Evolutionary conservation across 2,329 filamentous ascomycete genomes (phyloP).

Genomic region (Ophiostoma ips): DNA sequence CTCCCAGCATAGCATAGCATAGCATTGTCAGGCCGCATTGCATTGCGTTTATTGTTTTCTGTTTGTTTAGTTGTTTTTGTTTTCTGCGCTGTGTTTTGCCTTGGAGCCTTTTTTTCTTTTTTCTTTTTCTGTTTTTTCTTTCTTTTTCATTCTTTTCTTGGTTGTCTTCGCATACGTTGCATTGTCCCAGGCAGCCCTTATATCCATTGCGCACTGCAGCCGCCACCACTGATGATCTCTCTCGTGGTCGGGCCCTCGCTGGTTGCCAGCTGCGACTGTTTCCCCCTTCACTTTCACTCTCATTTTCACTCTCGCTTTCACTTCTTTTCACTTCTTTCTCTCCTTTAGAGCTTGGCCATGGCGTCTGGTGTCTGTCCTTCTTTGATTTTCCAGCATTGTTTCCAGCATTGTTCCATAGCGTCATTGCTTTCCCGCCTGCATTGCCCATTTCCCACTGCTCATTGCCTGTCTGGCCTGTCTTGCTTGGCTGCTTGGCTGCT

Average conservation of each 20-base stretch:
- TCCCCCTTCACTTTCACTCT: background rate
- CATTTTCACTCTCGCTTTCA: background rate
- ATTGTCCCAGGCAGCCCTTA: background rate
- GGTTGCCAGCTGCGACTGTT: background rate
- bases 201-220: background rate
- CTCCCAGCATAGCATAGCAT: background rate
- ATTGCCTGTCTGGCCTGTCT: too few species aligned
- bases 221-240: background rate
- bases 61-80: background rate
- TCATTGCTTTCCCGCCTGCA: too few species aligned
- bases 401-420: background rate
- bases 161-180: background rate
- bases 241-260: too few species aligned
- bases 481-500: too few species aligned
- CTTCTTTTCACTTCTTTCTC: background rate
- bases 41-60: slow-evolving; percentile 1
- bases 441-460: too few species aligned
- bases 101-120: background rate
- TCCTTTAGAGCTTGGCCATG: background rate
- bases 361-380: background rate
- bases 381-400: background rate
- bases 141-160: background rate
- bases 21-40: background rate
- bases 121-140: background rate
- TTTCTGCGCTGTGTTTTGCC: too few species aligned